phyloP scores from a whole-genome alignment of 2,329 filamentous ascomycete genomes.

The Hypomyces rosellus region DNA sequence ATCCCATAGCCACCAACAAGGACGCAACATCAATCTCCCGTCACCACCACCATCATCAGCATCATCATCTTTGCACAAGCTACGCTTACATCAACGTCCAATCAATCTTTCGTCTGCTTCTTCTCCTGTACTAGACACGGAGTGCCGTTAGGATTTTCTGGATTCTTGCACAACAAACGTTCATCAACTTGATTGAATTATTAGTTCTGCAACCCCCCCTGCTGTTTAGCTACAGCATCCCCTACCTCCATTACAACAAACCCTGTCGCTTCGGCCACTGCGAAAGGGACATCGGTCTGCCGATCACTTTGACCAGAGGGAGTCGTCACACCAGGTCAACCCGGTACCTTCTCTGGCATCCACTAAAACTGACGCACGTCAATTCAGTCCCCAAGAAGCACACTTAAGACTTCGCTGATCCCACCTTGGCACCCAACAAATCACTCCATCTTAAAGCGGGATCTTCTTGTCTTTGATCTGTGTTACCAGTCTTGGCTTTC shows the following conservation, averaged over 20 bases:
- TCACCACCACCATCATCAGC: no score
- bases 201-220: conserved; percentile 28
- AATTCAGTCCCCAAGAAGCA: conserved; percentile 30
- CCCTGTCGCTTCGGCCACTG: conserved; percentile 41
- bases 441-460: conserved; percentile 27
- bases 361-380: conserved; percentile 32
- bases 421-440: conserved; percentile 34
- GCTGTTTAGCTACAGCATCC: conserved; percentile 23
- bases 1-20: no score
- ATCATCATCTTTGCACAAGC: no score
- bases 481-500: conserved; percentile 36
- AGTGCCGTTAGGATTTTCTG: not conserved
- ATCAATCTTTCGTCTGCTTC: no score
- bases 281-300: conserved; percentile 46
- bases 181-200: conserved; percentile 19
- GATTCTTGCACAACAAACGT: conserved; percentile 3
- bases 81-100: no score
- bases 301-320: conserved; percentile 47
- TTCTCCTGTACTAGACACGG: not conserved
- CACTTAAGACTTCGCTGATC: conserved; percentile 58
- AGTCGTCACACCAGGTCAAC: conserved; percentile 41
- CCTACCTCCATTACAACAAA: conserved; percentile 37
- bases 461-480: conserved; percentile 36
- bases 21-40: no score
- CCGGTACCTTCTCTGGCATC: conserved; percentile 17